Evolutionary conservation across 371 early-diverging fungal species (phyloP), one percentile per base, ranked within the genome.

Genomic region (Pancytospora philotis): DNA sequence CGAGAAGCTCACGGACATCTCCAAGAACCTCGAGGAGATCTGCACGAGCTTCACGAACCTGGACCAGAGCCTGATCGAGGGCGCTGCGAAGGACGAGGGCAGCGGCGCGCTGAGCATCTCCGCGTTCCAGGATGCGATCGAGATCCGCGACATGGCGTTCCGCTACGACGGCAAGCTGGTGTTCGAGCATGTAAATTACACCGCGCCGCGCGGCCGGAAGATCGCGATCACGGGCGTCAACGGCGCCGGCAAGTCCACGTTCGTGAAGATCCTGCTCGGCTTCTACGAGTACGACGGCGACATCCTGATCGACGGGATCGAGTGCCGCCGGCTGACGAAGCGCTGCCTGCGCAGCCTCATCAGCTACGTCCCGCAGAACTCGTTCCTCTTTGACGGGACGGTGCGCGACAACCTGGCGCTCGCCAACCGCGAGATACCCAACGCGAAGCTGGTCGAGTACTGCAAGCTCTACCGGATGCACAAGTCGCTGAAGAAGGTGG

Each of bases 311-410:
- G 72, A 76, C 41, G 78, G 84, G 31, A 68, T 79, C 36, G 84
- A 88, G 67, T 84, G 88, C 62, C 77, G 80, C 51, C 81, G 83
- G 28, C 84, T 86, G 71, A 82, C 79, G 45, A 73, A 87, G 37
- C 74, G 77, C 27, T 83, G 84, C 41, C 76, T 89, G 8, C 85
- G 90, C 50, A 69, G 83, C 4, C 83, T 86, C 53, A 84, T 91
- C 77, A 86, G 87, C 0, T 86, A 90, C 35, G 90, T 92, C 0
- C 90, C 91, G 13, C 92, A 92, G 74, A 89, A 74, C 36, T 69
- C 72, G 1, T 85, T 86, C 0, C 77, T 91, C 16, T 90, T 91
- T 75, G 89, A 88, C 71, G 86, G 86, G 57, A 86, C 89, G 1
- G 84, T 91, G 35, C 79, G 80, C 27, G 86, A 87, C 79, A 91